Base-by-base conservation (phyloP, 2,329 filamentous ascomycete genomes). In the Curvularia verruculosa region DNA sequence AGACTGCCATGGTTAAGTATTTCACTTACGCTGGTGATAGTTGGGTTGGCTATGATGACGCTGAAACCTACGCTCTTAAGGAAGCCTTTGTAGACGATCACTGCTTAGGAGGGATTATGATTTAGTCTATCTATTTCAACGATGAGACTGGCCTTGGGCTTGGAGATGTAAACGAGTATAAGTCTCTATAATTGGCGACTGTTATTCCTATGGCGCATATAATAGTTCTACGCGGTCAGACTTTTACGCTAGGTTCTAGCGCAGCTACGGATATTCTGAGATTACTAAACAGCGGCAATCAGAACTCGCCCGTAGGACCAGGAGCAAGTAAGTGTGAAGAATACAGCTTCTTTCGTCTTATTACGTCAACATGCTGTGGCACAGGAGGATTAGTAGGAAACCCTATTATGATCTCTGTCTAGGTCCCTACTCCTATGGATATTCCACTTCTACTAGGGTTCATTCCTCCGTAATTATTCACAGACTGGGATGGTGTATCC, bases 11-110 rank as follows among this genome's bases (percentile, higher is more conserved):
- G 52, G 67, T 77, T 47, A 77, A 74, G 51, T 63, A 75, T 19
- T 54, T 77, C 19, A 57, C 55, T 0, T 79, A 55, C 28, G 5
- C 31, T 1, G 65, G 66, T 15, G 56, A 75, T 40, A 70, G 75
- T 49, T 80, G 76, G 75, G 68, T 79, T 3, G 73, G 70, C 1
- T 79, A 75, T 52, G 77, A 80, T 50, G 73, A 80, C 54, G 55
- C 39, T 0, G 61, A 74, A 0, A 80, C 77, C 0, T 64, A 75
- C 18, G 60, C 73, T 1, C 80, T 69, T 31, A 85, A 80, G 13
- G 87, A 75, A 1, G 75, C 71, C 26, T 84, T 77, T 18, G 80
- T 72, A 3, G 65, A 67, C 46, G 6, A 55, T 13, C 51, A 31
- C 3, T 71, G 69, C 28, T 31, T 71, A 13, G 66, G 70, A 3